Base-by-base conservation (phyloP, 2,329 filamentous ascomycete genomes). In the Neofusicoccum ribis region DNA sequence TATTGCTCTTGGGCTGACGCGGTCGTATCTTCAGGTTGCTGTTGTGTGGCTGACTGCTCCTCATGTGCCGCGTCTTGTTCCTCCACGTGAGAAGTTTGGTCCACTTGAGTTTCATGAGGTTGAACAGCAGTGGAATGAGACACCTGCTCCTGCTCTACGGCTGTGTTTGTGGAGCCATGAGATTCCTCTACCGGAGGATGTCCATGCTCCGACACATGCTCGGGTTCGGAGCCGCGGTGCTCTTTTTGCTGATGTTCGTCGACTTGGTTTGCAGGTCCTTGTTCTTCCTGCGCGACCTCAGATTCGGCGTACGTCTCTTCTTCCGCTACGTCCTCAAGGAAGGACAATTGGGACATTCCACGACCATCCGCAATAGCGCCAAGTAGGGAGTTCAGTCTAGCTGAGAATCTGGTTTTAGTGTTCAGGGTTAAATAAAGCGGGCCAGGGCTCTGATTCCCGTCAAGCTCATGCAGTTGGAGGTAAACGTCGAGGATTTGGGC, bases 401-500 rank as follows among this genome's bases (percentile, higher is more conserved):
- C 80, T 3, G 79, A 76, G 70, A 89, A 84, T 54, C 83, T 84
- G 46, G 82, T 77, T 70, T 84, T 85, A 20, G 82, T 83, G 61
- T 78, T 79, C 59, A 91, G 78, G 9, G 80, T 81, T 64, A 90
- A 77, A 69, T 87, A 86, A n/a, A 89, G 79, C 15, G 86, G 83
- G 37, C 84, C 81, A 2, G 83, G 81, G 23, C 81, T 74, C 61
- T 82, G 77, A 46, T 80, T 74, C 27, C 82, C 85, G 72, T 89
- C 88, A 70, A 90, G 88, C 37, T 80, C 80, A 68, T 85, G 82
- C 51, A 91, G 77, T 15, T 81, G 79, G 65, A 88, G 75, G 70
- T 88, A 89, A 51, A 89, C 73, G 61, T 86, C 81, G 66, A 90
- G 75, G 50, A 91, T 78, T 65, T 88, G 81, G 51, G 82, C 56